Evolutionary conservation across 768 basidiomycete species (phyloP), one percentile per base, ranked within the genome.

Genomic region (Crepidotus variabilis): DNA sequence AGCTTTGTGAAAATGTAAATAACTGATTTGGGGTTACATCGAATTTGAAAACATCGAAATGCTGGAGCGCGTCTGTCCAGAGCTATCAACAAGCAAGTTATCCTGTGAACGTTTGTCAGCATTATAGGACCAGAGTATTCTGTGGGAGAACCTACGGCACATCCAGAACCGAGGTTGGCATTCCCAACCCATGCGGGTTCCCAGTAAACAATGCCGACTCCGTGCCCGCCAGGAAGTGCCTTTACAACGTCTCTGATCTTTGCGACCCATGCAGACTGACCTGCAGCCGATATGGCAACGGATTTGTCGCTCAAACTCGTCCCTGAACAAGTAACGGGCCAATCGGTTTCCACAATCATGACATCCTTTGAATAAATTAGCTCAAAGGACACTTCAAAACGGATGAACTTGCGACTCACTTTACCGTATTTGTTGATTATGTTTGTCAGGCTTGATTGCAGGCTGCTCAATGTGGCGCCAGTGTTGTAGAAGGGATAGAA

Each of bases 401-500:
- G 18, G 14, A 35, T 11, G 6, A 47, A 52, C 16, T 23, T 18
- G 21, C 36, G 21, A 52, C 62, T 50, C n/a, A 78, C 78, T 74
- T 86, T 84, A 45, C 68, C 71, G 54, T 72, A 79, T 48, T 72
- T 75, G 51, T 75, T 78, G 6, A 79, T 77, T 52, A 82, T 70
- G 34, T 73, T 75, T 45, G 76, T 78, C 63, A 86, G 71, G 51
- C 79, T 82, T 11, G 78, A 75, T 57, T 79, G 64, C 34, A 87
- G 74, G 5, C 73, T 75, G 45, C 66, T 58, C n/a, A 77, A 67
- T 6, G 83, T 85, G n/a, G 85, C 84, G 18, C 75, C 73, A 5
- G 80, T 75, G 45, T 76, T 80, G 60, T 85, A 85, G 71, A 84
- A 86, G 1, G 84, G 84, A 60, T 86, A 86, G 71, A 84, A 84